Evolutionary conservation across 1,284 basidiomycete species (phyloP).

Genomic region (Apiotrichum sp.): DNA sequence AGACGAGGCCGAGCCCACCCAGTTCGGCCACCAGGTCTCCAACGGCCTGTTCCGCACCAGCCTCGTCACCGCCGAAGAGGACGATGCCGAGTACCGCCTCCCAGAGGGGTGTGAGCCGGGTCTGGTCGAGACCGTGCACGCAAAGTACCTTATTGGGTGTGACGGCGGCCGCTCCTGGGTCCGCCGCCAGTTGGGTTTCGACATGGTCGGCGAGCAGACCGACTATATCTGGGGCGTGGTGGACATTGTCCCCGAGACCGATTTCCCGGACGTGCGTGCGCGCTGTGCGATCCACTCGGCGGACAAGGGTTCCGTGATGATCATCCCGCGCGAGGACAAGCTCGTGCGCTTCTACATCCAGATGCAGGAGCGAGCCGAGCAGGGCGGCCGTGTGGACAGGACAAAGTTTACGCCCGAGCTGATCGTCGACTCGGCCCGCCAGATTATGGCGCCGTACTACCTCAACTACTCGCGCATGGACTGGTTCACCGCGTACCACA

Average conservation of each 20-base stretch:
- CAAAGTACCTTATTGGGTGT: slow-evolving; percentile 25
- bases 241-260: slow-evolving; percentile 15
- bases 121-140: slow-evolving; percentile 16
- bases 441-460: slow-evolving; percentile 32
- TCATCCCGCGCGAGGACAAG: slow-evolving; percentile 18
- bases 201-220: slow-evolving; percentile 21
- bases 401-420: slow-evolving; percentile 26
- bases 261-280: slow-evolving; percentile 18
- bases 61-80: slow-evolving; percentile 9
- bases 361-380: slow-evolving; percentile 5
- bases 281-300: slow-evolving; percentile 17
- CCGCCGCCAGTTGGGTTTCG: slow-evolving; percentile 14
- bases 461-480: slow-evolving; percentile 32
- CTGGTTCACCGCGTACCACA: slow-evolving; percentile 40
- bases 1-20: slow-evolving; percentile 7
- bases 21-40: slow-evolving; percentile 13
- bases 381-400: slow-evolving; percentile 13
- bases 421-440: slow-evolving; percentile 29
- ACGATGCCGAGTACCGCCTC: slow-evolving; percentile 10
- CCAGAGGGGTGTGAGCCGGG: slow-evolving; percentile 10
- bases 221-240: slow-evolving; percentile 24
- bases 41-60: slow-evolving; percentile 15
- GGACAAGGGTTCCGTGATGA: slow-evolving; percentile 8
- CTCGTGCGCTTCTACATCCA: slow-evolving; percentile 17
- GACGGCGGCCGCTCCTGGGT: slow-evolving; percentile 26